Base-by-base conservation (phyloP, 129 eudicot species). In the Flaveria sonorensis region DNA sequence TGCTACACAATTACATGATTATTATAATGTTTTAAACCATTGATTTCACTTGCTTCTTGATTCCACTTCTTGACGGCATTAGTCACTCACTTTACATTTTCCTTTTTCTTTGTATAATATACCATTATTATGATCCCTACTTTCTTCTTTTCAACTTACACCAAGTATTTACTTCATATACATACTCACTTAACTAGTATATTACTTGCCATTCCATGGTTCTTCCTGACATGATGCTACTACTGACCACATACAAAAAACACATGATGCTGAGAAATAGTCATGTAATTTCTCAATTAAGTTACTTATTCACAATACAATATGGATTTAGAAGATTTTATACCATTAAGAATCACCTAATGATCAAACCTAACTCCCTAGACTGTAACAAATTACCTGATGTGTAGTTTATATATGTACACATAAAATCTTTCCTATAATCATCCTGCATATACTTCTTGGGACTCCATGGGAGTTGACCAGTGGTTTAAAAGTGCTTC, bases 401-500 rank as follows among this genome's bases (percentile, higher is more conserved):
- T 78, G 62, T 59, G 32, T 70, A 60, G 43, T 60, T 40, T 55
- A 46, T 30, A 73, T 40, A 36, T 64, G 20, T 61, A 9, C 7
- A 36, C 23, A 46, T 64, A 30, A 73, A 4, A 72, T 32, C 62
- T 18, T 45, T 19, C 69, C 68, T 73, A 52, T 47, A 46, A 60
- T 72, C 47, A 73, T 64, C 60, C 75, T 65, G 81, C 64, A 24
- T 70, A 87, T 77, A 86, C 23, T 73, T 93, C 89, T 80, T 85
- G 82, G 65, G 95, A 83, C 50, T 93, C 93, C 93, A 86, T 87
- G 32, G 97, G 90, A 76, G 98, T 89, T 60, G 97, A 85, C 97
- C 97, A 93, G 72, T 89, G 82, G 82, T 85, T 89, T 73, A 89
- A 76, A 60, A 93, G 83, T 32, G 98, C 86, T 75, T 93, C 98